Percentiles rank a stretch among this genome's conserved stretches.
These are phyloP conservation scores for Saturnispora bothae DNA, from an alignment of 805 yeast genomes.

Conservation along the genomic window DNA sequence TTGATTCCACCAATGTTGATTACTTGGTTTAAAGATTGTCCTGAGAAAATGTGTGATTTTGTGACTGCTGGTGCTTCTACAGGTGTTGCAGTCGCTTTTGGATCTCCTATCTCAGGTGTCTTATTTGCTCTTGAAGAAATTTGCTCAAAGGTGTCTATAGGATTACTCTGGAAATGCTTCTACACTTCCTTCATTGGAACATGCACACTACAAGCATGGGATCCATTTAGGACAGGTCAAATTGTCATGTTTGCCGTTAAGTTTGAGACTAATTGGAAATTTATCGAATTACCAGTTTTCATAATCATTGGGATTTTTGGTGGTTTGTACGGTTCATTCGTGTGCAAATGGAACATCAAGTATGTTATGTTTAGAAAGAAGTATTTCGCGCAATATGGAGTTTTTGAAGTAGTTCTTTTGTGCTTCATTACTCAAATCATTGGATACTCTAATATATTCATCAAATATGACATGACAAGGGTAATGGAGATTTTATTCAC, in stretches of 20 bases:
- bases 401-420: constrained; percentile 61
- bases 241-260: constrained; percentile 86
- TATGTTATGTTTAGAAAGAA: constrained; percentile 70
- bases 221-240: constrained; percentile 93
- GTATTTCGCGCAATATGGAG: constrained; percentile 45
- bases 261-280: constrained; percentile 79
- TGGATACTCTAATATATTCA: constrained; percentile 75
- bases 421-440: constrained; percentile 63
- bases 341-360: constrained; percentile 63
- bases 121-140: constrained; percentile 89
- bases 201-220: constrained; percentile 62
- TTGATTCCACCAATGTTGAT: constrained; percentile 49
- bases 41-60: constrained; percentile 41
- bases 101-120: constrained; percentile 95
- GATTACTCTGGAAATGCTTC: constrained; percentile 84
- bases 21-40: constrained; percentile 33
- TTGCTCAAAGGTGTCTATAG: constrained; percentile 57
- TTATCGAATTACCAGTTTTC: constrained; percentile 74
- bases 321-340: constrained; percentile 76
- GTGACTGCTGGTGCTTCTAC: constrained; percentile 91
- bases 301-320: constrained; percentile 80
- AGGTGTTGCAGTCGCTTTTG: constrained; percentile 98
- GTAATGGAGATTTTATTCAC: constrained; percentile 83
- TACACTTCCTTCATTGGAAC: constrained; percentile 87
- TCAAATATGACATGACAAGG: constrained; percentile 88